Base-by-base conservation (phyloP, 495 filamentous ascomycete genomes). In the Entonaema liquescens region DNA sequence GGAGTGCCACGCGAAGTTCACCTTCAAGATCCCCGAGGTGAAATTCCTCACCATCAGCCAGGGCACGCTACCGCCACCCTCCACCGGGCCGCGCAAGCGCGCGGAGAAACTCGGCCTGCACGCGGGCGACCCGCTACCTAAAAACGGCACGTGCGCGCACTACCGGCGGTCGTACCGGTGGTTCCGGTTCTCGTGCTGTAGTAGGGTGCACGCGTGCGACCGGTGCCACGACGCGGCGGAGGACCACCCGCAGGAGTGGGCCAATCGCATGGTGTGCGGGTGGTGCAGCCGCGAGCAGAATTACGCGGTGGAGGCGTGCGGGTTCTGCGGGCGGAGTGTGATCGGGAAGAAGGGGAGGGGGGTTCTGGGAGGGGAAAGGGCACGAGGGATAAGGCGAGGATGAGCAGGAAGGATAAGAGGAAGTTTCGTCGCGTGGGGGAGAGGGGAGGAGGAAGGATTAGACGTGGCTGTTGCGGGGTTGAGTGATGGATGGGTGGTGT, bases 281-380 rank as follows among this genome's bases (percentile, higher is more conserved):
- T 91, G 84, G 77, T 95, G 92, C 75, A 92, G 89, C 13, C 80
- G 94, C 56, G 94, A 97, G 81, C 92, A 95, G 83, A 90, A 90
- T 62, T 97, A 92, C 77, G 80, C 89, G 38, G 90, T 91, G 0
- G 92, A 96, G 73, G 90, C 91, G 55, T 97, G 94, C 72, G 85
- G 82, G 0, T 87, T 93, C 55, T 97, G 94, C 76, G 90, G 88
- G 67, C 80, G 89, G n/a, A 84, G 81, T 21, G 84, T 97, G 1
- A 83, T 93, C n/a, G 89, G 92, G 5, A 76, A 76, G 55, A 67
- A 73, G 33, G 90, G 91, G 0, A 88, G 82, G 62, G 62, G 93
- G 93, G 7, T 97, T 92, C 76, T 97, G 94, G 94, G 94, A 97
- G 80, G 94, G 93, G 15, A 1, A 94, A 92, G 77, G 93, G 93